Evolutionary conservation across 2,329 filamentous ascomycete species (phyloP).

Genomic region (Colletotrichum sp.): DNA sequence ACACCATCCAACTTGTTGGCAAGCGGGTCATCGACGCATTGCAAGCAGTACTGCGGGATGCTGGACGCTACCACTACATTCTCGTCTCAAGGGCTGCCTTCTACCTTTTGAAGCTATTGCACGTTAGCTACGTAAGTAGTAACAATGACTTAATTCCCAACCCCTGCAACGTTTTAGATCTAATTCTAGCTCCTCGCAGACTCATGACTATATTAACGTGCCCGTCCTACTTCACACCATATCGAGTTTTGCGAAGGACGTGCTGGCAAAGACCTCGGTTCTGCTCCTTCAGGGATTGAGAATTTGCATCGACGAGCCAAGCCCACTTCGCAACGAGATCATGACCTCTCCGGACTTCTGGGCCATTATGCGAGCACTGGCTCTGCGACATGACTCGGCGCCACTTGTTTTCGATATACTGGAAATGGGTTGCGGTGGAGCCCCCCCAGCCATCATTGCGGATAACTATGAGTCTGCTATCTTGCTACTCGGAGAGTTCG

Average conservation of each 20-base stretch:
- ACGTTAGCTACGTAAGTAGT: slow-evolving; percentile 78
- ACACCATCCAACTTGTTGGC: slow-evolving; percentile 75
- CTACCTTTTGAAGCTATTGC: slow-evolving; percentile 83
- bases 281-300: slow-evolving; percentile 80
- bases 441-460: slow-evolving; percentile 84
- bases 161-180: slow-evolving; percentile 27
- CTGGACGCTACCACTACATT: slow-evolving; percentile 79
- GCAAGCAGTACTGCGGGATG: slow-evolving; percentile 82
- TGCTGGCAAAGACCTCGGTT: slow-evolving; percentile 76
- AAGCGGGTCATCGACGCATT: slow-evolving; percentile 81
- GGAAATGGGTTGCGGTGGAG: slow-evolving; percentile 74
- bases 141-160: neutral
- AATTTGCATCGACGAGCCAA: slow-evolving; percentile 78
- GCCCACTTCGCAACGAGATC: slow-evolving; percentile 85
- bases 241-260: slow-evolving; percentile 81
- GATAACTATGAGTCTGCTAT: slow-evolving; percentile 96
- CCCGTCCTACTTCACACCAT: slow-evolving; percentile 92
- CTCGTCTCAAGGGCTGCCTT: slow-evolving; percentile 83
- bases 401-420: slow-evolving; percentile 86
- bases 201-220: slow-evolving; percentile 88
- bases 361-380: slow-evolving; percentile 82
- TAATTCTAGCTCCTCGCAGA: slow-evolving; percentile 48
- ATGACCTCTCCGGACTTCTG: slow-evolving; percentile 98
- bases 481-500: slow-evolving; percentile 85
- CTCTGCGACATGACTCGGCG: slow-evolving; percentile 72